Percentiles rank a stretch among this genome's conserved stretches.
Evolutionary conservation across 2,329 filamentous ascomycete genomes (phyloP).

Genomic region (Diaporthe ilicicola): DNA sequence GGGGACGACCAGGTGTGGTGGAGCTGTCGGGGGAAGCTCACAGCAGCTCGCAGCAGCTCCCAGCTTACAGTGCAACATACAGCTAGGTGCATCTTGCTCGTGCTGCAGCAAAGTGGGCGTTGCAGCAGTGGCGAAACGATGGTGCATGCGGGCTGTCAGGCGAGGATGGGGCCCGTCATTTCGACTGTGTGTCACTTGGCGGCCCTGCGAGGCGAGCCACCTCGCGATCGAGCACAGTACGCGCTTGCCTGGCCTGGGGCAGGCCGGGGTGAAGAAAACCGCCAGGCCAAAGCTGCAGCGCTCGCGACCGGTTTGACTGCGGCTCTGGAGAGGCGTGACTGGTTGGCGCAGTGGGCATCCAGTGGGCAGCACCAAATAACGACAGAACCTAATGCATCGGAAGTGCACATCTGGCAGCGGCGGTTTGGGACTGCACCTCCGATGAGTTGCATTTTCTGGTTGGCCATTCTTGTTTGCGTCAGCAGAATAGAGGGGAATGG

Average conservation of each 20-base stretch:
- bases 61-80: not conserved
- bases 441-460: not conserved
- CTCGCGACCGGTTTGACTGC: not conserved
- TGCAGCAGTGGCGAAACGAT: constrained; percentile 24
- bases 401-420: not conserved
- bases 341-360: not conserved
- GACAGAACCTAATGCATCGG: not conserved
- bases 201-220: not conserved
- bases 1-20: not conserved
- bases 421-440: not conserved
- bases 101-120: constrained; percentile 5
- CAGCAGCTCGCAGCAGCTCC: constrained; percentile 9
- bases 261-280: not conserved
- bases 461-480: not conserved
- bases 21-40: not conserved
- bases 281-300: not conserved
- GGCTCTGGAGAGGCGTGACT: not conserved
- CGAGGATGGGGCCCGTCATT: not conserved
- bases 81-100: not conserved
- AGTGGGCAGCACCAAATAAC: not conserved
- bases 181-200: not conserved
- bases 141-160: not conserved
- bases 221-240: not conserved
- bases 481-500: not conserved
- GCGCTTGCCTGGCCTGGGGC: not conserved